Conservation (phyloP, 73 alveolate genomes). For the Breviolum minutum region DNA sequence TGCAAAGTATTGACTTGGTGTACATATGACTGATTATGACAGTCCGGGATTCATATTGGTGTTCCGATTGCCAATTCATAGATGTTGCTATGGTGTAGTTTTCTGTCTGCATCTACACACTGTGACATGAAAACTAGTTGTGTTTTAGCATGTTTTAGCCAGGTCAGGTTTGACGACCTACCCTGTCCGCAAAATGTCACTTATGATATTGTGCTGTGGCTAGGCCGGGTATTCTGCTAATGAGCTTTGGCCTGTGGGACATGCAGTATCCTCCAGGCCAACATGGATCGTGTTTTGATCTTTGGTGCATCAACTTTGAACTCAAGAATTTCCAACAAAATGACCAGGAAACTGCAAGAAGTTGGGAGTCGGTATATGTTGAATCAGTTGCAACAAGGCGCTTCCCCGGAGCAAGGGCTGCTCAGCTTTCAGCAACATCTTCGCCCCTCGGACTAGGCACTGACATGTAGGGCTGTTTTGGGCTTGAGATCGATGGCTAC, state of each 20-base stretch:
- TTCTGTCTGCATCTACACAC: too few relatives aligned
- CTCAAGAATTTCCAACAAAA: background rate
- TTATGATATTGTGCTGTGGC: background rate
- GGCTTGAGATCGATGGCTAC: background rate
- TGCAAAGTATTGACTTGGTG: too few relatives aligned
- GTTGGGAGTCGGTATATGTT: background rate
- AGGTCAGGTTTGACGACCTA: too few relatives aligned
- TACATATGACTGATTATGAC: too few relatives aligned
- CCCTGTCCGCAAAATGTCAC: too few relatives aligned
- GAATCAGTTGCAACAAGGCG: background rate
- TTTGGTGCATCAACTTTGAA: background rate
- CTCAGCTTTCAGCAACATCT: background rate
- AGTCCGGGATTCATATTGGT: too few relatives aligned
- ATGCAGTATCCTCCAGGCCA: slow-evolving; percentile 92
- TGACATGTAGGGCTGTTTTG: background rate
- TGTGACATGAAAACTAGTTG: too few relatives aligned
- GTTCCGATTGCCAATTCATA: too few relatives aligned
- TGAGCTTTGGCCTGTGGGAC: slow-evolving; percentile 87
- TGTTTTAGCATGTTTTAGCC: too few relatives aligned
- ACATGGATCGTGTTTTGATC: background rate
- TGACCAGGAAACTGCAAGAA: background rate
- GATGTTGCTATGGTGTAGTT: too few relatives aligned
- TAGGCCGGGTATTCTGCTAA: slow-evolving; percentile 57
- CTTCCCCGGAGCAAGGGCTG: slow-evolving; percentile 22
- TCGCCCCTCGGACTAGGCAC: background rate